Evolutionary conservation across 176 grass and related monocot genomes (phyloP).

Genomic region (Juncus inflexus): DNA sequence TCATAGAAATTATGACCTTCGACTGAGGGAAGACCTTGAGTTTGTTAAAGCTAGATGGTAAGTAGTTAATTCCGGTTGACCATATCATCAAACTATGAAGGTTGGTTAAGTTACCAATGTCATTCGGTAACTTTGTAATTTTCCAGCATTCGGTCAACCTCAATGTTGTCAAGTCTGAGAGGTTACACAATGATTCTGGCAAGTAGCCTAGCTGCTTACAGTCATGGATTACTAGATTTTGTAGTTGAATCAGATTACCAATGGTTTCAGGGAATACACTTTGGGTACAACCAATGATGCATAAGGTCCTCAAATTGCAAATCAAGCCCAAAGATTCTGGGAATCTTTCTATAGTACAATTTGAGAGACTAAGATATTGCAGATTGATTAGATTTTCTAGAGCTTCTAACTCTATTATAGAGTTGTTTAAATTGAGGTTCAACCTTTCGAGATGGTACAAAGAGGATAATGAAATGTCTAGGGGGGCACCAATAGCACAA

Average conservation of each 20-base stretch:
- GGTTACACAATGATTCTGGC: constrained; percentile 13
- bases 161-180: not conserved
- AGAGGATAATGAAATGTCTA: too few species aligned
- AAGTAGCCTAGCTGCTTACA: not conserved
- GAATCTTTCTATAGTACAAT: not conserved
- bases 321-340: not conserved
- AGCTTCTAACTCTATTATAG: constrained; percentile 7
- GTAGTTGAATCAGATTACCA: constrained; percentile 10
- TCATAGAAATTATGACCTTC: not conserved
- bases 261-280: constrained; percentile 8
- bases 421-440: not conserved
- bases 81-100: constrained; percentile 14
- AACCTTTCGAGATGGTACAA: too few species aligned
- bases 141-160: not conserved
- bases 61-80: constrained; percentile 5
- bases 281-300: constrained; percentile 11
- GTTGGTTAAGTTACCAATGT: constrained; percentile 19
- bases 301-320: constrained; percentile 1
- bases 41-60: not conserved
- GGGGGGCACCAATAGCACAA: too few species aligned
- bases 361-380: constrained; percentile 5
- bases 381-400: constrained; percentile 13
- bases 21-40: not conserved
- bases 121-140: constrained; percentile 16
- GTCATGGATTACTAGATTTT: not conserved